Base-by-base conservation (phyloP, 495 filamentous ascomycete species). In the Hyaloscypha bicolor region DNA sequence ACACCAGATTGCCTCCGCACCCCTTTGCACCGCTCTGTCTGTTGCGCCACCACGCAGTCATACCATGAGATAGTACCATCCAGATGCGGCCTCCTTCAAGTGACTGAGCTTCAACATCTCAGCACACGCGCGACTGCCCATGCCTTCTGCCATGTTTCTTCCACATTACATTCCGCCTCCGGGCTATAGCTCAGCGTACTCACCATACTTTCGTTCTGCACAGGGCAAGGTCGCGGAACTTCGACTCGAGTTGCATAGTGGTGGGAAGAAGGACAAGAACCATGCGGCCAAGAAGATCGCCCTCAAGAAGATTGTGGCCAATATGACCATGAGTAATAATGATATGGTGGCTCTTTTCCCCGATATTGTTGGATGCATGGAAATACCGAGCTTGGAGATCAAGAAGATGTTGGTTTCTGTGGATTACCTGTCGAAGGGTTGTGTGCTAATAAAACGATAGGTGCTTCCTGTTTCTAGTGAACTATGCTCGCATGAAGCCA, bases 281-380 rank as follows among this genome's bases (percentile, higher is more conserved):
- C 89, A 91, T 77, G 89, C 92, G 52, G 88, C 91, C 70, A 99
- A 98, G 84, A 98, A 98, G 86, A 97, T 97, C 75, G 94, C 95
- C 33, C 84, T 99, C 60, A 99, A 99, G 88, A 97, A 97, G 84
- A 98, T 99, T 71, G 95, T 99, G 74, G 95, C 95, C 71, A 99
- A 98, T 76, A 98, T 99, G 95, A 98, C 95, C 63, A 98, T 98
- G 95, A 97, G 93, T 86, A 99, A 98, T 78, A 99, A 99, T 73
- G 95, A 99, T 78, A 99, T 99, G 95, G 90, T 97, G 61, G 93
- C 91, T 29, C 80, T 99, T 66, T 99, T 99, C 71, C 93, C 96
- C 30, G 95, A 99, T 77, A 89, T 99, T 45, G 89, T 98, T 71
- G 88, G 81, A 60, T 97, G 93, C 81, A 99, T 99, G 95, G 87